A percentile compares a stretch with the other conserved stretches of the same genome.
phyloP scores from a whole-genome alignment of 78 protist species.

The slime mould (Dictyostelium discoideum) region DNA sequence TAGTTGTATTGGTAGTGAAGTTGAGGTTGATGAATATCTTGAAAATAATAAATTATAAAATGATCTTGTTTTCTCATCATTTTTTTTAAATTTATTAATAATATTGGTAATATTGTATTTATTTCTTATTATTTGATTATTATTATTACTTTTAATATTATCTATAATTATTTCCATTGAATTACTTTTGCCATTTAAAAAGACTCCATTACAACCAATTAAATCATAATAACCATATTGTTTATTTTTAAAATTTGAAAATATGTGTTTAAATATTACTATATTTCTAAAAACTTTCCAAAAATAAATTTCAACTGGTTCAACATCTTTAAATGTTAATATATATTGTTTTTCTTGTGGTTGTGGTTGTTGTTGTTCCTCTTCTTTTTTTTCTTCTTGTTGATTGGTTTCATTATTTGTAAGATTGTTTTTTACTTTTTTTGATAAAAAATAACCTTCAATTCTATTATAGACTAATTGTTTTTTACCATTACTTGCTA shows the following conservation, averaged over 20 bases:
- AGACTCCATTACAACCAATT: no score
- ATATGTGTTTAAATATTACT: not conserved
- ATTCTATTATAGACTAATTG: no score
- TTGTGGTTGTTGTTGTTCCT: not conserved
- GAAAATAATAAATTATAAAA: not conserved
- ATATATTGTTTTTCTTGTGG: not conserved
- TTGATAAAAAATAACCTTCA: no score
- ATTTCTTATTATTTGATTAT: not conserved
- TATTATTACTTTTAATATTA: no score
- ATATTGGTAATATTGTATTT: no score
- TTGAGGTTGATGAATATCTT: not conserved
- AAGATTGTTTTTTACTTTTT: no score
- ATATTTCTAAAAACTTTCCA: slow-evolving; percentile 3
- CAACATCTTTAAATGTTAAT: not conserved
- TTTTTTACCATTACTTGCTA: no score
- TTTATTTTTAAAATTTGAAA: not conserved
- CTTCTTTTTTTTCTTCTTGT: not conserved
- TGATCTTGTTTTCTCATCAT: not conserved
- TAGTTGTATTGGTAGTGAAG: no score
- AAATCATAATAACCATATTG: not conserved
- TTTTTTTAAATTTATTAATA: no score
- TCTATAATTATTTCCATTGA: not conserved
- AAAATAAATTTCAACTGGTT: not conserved
- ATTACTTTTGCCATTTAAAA: no score
- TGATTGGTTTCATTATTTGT: no score